Evolutionary conservation across 305 asterid species (phyloP), one percentile per base, ranked within the genome.

Genomic region (Solanum aculeatissimum): DNA sequence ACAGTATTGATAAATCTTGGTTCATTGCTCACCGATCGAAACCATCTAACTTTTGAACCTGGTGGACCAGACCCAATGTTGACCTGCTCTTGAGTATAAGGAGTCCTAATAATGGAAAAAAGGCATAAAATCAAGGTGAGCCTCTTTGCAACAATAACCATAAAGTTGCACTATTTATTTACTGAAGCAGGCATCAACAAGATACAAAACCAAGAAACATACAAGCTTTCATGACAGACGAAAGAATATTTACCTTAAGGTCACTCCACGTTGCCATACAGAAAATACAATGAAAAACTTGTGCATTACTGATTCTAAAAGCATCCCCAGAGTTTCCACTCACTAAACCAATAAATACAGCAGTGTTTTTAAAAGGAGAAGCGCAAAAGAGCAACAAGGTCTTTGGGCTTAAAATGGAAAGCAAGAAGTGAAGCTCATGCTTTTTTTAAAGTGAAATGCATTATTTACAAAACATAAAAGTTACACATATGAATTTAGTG

Each of bases 11-110:
- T 89, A 85, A 90, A 93, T 92, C 96, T 90, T 9, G 96, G 89
- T 55, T 92, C 95, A 70, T 91, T 86, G 90, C 95, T 93, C 77
- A 74, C 87, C 2, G 97, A 94, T 6, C 95, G 87, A 77, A 94
- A 94, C 97, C 98, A 95, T 85, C 98, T 90, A 57, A 92, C 83
- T 80, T 91, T 90, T 16, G 97, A 93, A 40, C 96, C 96, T 9
- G 97, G 97, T 11, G 97, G 98, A 40, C 97, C 97, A 49, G 95
- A 87, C 82, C 97, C 94, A 62, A 94, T 92, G 71, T 92, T 91
- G 77, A 94, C 94, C 84, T 84, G 91, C 85, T 93, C 97, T 74
- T 88, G 93, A 81, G 55, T 90, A 87, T 88, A 94, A 15, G 94
- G 93, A 70, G 98, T 95, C 93, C 97, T 95, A 87, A 83, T 70